Base-by-base conservation (phyloP, 768 basidiomycete genomes). In the Leccinellum rugosiceps region DNA sequence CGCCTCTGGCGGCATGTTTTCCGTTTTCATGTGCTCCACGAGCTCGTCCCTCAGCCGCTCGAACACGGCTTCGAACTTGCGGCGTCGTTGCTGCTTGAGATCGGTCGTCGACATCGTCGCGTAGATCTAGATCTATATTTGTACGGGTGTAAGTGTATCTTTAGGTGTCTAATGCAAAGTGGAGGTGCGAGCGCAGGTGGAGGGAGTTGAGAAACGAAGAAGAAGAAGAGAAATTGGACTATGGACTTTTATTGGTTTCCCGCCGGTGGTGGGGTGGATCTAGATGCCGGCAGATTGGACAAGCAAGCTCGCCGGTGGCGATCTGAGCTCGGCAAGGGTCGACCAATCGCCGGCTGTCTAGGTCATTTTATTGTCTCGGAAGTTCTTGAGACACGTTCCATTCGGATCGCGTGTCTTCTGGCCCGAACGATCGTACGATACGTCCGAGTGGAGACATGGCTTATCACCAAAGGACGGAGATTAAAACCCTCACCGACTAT, bases 1-100 rank as follows among this genome's bases (percentile, higher is more conserved):
- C 1, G 90, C 93, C 53, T 95, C 93, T 35, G 78, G 60, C 4
- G 96, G 94, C 85, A 98, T 92, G 4, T 84, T 83, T 66, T 92
- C 81, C 14, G 74, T 73, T 52, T 79, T 78, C 64, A 93, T 77
- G 66, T 88, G 81, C 3, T 75, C 81, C 58, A 95, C 70, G 17
- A 98, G 80, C 74, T 96, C 93, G 56, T 89, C 83, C 19, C 86
- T 83, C 62, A 98, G 83, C 60, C 76, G 72, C 13, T 78, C 77
- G 74, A 86, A 98, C 5, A 89, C 88, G 30, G 68, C 78, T 65
- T 89, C 81, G 74, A 98, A 98, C 53, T 80, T 81, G 6, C 72
- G 72, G 38, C 87, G 81, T 57, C 76, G 75, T n/a, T 72, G 72
- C 21, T 77, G 74, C 69, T 81, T 81, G 26, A 53, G 47, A 41